Conservation (phyloP, 2,329 filamentous ascomycete genomes). For the Aspergillus latus region DNA sequence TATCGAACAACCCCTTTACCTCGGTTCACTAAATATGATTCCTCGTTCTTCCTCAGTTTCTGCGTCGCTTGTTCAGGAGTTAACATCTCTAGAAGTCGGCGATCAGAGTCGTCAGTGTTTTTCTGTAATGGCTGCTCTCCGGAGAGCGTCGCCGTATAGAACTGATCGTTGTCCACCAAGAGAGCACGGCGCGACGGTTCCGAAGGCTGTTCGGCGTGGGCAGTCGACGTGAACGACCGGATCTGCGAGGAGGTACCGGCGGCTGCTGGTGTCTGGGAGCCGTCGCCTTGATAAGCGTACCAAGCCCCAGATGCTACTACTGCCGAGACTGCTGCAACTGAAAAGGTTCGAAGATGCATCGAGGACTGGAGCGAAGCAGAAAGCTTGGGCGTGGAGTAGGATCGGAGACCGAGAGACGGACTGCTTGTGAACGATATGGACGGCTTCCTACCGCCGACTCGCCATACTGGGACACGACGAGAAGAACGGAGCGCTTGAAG, state of each 20-base stretch:
- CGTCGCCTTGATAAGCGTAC: constrained; percentile 48
- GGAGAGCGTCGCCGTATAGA: constrained; percentile 83
- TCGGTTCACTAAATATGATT: constrained; percentile 85
- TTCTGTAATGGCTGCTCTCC: constrained; percentile 87
- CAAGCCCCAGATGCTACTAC: constrained; percentile 51
- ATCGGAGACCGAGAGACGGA: constrained; percentile 38
- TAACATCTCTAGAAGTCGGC: constrained; percentile 91
- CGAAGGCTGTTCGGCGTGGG: constrained; percentile 44
- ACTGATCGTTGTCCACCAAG: constrained; percentile 83
- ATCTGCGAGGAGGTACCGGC: constrained; percentile 26
- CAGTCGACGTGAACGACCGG: constrained; percentile 26
- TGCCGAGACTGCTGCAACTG: constrained; percentile 49
- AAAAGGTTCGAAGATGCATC: constrained; percentile 52
- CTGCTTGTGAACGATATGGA: constrained; percentile 39
- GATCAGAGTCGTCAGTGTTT: constrained; percentile 77
- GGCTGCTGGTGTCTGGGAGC: constrained; percentile 27
- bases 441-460: constrained; percentile 39
- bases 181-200: constrained; percentile 66
- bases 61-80: constrained; percentile 90
- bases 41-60: constrained; percentile 83
- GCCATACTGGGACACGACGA: constrained; percentile 48
- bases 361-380: constrained; percentile 43
- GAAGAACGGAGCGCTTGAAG: constrained; percentile 49
- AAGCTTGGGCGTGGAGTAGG: constrained; percentile 34
- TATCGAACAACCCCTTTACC: constrained; percentile 92